A percentile compares a stretch with the other conserved stretches of the same genome.
phyloP scores from a whole-genome alignment of 129 eudicot genomes.

The Escallonia herrerae region DNA sequence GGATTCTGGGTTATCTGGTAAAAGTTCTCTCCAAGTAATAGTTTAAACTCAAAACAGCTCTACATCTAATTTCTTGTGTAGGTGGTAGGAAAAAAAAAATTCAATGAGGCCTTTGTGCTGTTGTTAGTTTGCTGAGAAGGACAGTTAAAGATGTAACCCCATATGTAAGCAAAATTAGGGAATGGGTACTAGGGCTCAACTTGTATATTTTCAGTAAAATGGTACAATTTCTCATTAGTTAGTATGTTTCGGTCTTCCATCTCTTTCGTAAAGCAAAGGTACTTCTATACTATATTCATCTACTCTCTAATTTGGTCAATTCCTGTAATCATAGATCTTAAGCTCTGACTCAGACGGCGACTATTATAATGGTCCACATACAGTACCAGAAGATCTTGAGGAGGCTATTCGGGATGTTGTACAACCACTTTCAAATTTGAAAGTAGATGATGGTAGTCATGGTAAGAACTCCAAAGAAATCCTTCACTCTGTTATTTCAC shows the following conservation, averaged over 20 bases:
- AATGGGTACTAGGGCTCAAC: too few relatives aligned
- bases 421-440: slow-evolving; percentile 57
- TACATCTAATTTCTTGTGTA: too few relatives aligned
- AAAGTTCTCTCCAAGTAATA: too few relatives aligned
- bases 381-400: slow-evolving; percentile 38
- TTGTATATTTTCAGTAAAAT: too few relatives aligned
- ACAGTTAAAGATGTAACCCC: too few relatives aligned
- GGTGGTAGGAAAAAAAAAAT: too few relatives aligned
- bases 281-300: neutral
- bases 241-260: slow-evolving; percentile 7
- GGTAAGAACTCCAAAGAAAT: slow-evolving; percentile 15
- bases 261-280: neutral
- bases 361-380: slow-evolving; percentile 24
- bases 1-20: too few relatives aligned
- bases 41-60: too few relatives aligned
- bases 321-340: slow-evolving; percentile 22
- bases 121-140: too few relatives aligned
- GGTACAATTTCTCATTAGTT: too few relatives aligned
- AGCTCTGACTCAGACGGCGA: slow-evolving; percentile 77
- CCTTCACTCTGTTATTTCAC: neutral
- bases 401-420: slow-evolving; percentile 38
- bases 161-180: too few relatives aligned
- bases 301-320: slow-evolving; percentile 3
- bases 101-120: too few relatives aligned
- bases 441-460: slow-evolving; percentile 37